These are phyloP conservation scores for Mycena venus DNA, from an alignment of 768 basidiomycete species.

Conservation along the genomic window DNA sequence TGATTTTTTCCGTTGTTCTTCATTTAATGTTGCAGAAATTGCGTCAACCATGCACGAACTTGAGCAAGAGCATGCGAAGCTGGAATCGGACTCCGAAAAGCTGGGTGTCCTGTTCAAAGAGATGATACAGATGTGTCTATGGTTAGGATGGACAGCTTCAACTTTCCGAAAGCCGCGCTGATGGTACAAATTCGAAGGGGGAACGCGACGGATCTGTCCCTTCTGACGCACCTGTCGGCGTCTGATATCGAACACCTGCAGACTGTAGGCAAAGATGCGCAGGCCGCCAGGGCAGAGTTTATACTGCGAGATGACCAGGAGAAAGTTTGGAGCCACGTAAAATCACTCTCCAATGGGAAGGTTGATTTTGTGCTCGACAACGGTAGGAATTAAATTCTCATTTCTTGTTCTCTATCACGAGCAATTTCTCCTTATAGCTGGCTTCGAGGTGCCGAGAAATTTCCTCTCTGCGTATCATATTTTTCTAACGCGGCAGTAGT, in stretches of 20 bases:
- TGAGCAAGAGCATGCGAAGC: constrained; percentile 58
- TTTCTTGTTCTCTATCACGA: background rate
- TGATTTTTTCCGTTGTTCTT: background rate
- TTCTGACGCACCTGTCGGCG: constrained; percentile 87
- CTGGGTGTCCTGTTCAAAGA: constrained; percentile 79
- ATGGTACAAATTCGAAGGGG: constrained; percentile 68
- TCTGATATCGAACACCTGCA: constrained; percentile 89
- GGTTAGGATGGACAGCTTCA: constrained; percentile 57
- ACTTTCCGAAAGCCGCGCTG: background rate
- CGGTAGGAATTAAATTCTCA: constrained; percentile 56
- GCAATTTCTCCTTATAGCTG: constrained; percentile 63
- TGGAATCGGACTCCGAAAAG: constrained; percentile 64
- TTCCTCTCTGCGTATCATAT: background rate
- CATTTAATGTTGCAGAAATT: constrained; percentile 64
- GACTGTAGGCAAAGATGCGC: constrained; percentile 84
- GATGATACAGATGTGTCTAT: constrained; percentile 93
- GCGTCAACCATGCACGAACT: constrained; percentile 81
- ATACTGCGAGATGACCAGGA: constrained; percentile 90
- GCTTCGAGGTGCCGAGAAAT: constrained; percentile 79
- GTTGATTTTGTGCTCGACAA: constrained; percentile 96
- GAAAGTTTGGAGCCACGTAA: constrained; percentile 79
- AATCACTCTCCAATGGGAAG: constrained; percentile 63
- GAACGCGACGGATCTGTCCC: constrained; percentile 96
- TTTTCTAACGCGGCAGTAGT: constrained; percentile 54
- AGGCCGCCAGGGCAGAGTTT: constrained; percentile 78